Evolutionary conservation across 75 land plant species (phyloP).

Genomic region (Cupressus sempervirens): DNA sequence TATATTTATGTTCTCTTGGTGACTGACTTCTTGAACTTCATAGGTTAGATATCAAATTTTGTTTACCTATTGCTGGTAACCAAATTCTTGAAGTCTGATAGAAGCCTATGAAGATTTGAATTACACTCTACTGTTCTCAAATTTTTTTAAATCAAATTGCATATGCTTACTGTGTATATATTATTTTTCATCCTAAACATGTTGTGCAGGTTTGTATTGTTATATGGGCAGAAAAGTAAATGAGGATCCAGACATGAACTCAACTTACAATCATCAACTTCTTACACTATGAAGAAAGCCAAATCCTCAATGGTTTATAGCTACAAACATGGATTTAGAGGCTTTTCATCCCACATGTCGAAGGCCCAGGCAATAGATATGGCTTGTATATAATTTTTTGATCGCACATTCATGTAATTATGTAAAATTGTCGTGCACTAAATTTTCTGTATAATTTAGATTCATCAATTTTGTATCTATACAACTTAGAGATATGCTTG

Average conservation of each 20-base stretch:
- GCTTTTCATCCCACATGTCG: constrained; percentile 67
- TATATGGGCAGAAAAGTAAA: constrained; percentile 52
- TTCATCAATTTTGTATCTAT: neutral
- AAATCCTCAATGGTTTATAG: constrained; percentile 61
- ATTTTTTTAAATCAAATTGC: neutral
- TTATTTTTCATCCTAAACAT: neutral
- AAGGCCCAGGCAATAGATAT: constrained; percentile 44
- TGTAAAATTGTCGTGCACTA: neutral
- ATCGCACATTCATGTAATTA: neutral
- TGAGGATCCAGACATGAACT: constrained; percentile 37
- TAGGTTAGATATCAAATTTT: neutral
- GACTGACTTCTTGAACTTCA: neutral
- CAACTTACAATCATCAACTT: constrained; percentile 41
- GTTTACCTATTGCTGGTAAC: neutral
- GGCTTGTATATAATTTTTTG: constrained; percentile 24
- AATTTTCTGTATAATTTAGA: neutral
- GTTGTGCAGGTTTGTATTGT: constrained; percentile 51
- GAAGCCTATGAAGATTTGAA: neutral
- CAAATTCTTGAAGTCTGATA: neutral
- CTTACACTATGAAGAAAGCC: constrained; percentile 48
- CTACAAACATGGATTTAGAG: constrained; percentile 74
- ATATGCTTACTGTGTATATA: neutral
- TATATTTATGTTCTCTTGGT: neutral
- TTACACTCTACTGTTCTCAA: neutral
- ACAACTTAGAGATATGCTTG: constrained; percentile 62